These are phyloP conservation scores for Quercus mongolica DNA, from an alignment of 306 rosid genomes.

Conservation along the genomic window DNA sequence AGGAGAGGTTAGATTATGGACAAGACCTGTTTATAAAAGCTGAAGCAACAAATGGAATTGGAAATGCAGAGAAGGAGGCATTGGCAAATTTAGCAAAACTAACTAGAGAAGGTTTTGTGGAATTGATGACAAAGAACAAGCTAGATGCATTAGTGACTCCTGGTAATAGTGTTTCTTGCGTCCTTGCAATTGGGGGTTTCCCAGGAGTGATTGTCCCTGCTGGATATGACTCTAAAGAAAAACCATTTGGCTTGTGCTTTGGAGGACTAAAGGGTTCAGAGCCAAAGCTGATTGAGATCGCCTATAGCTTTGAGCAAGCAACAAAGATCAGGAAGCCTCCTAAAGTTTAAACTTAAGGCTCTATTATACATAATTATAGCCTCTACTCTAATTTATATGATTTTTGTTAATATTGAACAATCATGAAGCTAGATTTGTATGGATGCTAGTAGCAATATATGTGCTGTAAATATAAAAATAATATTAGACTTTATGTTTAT, in stretches of 20 bases:
- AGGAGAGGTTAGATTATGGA: slow-evolving; percentile 23
- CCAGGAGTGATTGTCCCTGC: slow-evolving; percentile 39
- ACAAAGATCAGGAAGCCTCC: slow-evolving; percentile 34
- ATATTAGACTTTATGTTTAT: too few relatives aligned
- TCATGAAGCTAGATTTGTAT: background rate
- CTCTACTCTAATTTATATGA: background rate
- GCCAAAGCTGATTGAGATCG: slow-evolving; percentile 30
- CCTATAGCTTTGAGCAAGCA: slow-evolving; percentile 42
- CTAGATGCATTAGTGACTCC: slow-evolving; percentile 49
- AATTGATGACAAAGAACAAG: slow-evolving; percentile 11
- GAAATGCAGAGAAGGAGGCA: slow-evolving; percentile 14
- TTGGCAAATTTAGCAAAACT: slow-evolving; percentile 16
- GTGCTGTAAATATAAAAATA: too few relatives aligned
- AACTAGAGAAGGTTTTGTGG: slow-evolving; percentile 18
- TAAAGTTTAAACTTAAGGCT: background rate
- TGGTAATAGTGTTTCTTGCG: slow-evolving; percentile 7
- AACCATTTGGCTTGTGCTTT: slow-evolving; percentile 29
- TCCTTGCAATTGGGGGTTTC: slow-evolving; percentile 36
- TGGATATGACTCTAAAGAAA: slow-evolving; percentile 15
- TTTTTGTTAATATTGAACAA: background rate
- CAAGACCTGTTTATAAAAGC: slow-evolving; percentile 15
- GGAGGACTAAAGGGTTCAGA: slow-evolving; percentile 35
- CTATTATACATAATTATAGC: background rate
- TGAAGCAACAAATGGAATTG: slow-evolving; percentile 29
- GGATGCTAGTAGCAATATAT: background rate